Base-by-base conservation (phyloP, 257 asterid genomes). In the Eustoma russellianum region DNA sequence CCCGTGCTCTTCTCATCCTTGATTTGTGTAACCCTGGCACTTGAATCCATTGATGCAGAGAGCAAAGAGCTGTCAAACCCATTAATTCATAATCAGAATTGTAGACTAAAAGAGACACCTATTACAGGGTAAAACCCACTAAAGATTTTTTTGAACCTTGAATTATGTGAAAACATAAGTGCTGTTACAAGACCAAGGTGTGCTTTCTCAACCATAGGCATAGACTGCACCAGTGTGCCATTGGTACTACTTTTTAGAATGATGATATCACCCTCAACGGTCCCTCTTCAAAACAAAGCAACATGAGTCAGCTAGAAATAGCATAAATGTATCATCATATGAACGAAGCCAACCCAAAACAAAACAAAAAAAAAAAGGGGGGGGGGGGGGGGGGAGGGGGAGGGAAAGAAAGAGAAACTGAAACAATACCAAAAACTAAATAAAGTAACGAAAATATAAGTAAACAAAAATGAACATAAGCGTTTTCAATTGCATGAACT, bases 141-240 rank as follows among this genome's bases (percentile, higher is more conserved):
- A n/a, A 50, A 62, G 34, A 57, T 5, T 18, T 5, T 17, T 50
- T 44, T 56, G 54, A 54, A 91, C 98, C 95, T 92, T 18, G 98
- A 88, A 79, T 92, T 85, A 17, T 50, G 74, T 30, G 98, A 85
- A 77, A 92, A 88, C 35, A 82, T 76, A 60, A 85, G 59, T 46
- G 93, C 73, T 46, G 98, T 92, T 41, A 83, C 88, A 47, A 88
- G 72, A 63, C 93, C 97, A 65, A 92, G 82, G 76, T 92, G 98
- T 65, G 98, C 98, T 74, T 74, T 88, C 75, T 68, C 85, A 51
- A 85, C 67, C 38, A 64, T 55, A 50, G 67, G 76, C 38, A 64
- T 55, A 50, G 67, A 74, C 30, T 66, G 87, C 62, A 81, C 83
- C 59, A 71, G 73, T 83, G 81, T 64, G 47, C 60, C 76, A 56